Base-by-base conservation (phyloP, 208 protist genomes). In the Wallacemonas sp. region DNA sequence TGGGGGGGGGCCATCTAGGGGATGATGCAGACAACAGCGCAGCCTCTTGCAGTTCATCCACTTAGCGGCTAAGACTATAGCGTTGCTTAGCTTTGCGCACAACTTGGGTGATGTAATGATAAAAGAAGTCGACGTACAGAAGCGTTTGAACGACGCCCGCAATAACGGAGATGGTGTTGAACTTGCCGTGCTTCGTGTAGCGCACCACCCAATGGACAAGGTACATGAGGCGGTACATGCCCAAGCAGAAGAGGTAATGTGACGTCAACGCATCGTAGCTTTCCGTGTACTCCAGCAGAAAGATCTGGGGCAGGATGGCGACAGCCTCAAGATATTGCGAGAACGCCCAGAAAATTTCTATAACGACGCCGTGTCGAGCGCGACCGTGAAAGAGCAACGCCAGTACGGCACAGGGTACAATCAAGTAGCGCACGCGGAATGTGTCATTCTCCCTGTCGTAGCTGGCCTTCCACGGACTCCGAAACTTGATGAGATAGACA, bases 111-210 rank as follows among this genome's bases (percentile, higher is more conserved):
- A 98, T 63, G 75, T 98, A 98, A 55, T 96, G 85, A 66, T 98
- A 98, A 78, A 99, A 99, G 67, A 99, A 99, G 78, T 99, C 97
- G 2, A 86, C 63, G 62, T 98, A 99, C 22, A 99, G 72, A 28
- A 96, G 66, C 1, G 96, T 97, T 75, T 99, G 97, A 26, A 99
- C 80, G 2, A 94, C 44, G 24, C 84, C 88, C 46, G 84, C 80
- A 55, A 93, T 68, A 3, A 95, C 86, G 0, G 86, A 94, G 17
- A 94, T 77, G 39, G 36, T 62, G 51, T 88, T 92, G n/a, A 95
- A 70, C 24, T 77, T 72, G 26, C 70, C 62, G 54, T 96, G 88
- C 8, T 64, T 51, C 9, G 72, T 61, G 74, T 95, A 98, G 28
- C 94, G 85, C 44, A 95, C 79, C 15, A 96, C 81, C 97, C 97